Percentiles rank a stretch among this genome's conserved stretches.
These are phyloP conservation scores for Alternaria tenuissima DNA, from an alignment of 2,329 filamentous ascomycete species.

Conservation along the genomic window DNA sequence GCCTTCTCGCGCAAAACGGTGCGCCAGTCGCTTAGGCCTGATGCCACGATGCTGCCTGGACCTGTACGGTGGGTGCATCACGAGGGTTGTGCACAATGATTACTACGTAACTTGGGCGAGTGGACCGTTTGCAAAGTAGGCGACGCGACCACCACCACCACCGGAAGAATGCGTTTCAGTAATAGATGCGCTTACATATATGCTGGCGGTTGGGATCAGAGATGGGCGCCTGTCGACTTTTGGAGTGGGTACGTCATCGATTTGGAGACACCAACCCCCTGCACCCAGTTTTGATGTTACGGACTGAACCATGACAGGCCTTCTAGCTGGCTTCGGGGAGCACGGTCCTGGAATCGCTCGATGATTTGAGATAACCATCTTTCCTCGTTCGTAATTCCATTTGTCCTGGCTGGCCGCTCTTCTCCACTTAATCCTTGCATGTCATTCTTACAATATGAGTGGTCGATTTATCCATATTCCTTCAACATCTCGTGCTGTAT, in stretches of 20 bases:
- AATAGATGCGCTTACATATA: neutral
- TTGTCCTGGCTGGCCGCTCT: neutral
- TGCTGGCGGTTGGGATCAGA: neutral
- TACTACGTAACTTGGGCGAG: slow-evolving; percentile 1
- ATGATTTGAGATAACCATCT: neutral
- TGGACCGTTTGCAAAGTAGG: neutral
- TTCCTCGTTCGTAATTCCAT: slow-evolving; percentile 2
- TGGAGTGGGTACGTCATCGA: slow-evolving; percentile 2
- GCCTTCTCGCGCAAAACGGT: slow-evolving; percentile 16
- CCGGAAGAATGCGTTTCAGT: slow-evolving; percentile 14
- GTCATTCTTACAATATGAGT: slow-evolving; percentile 6
- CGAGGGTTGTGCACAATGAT: slow-evolving; percentile 9
- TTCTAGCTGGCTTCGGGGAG: neutral
- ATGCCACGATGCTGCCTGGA: slow-evolving; percentile 2
- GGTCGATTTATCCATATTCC: slow-evolving; percentile 26
- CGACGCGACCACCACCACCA: neutral
- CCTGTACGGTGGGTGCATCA: slow-evolving; percentile 9
- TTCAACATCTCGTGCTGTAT: slow-evolving; percentile 3
- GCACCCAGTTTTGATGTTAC: slow-evolving; percentile 1
- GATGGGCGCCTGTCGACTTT: neutral
- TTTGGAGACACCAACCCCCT: slow-evolving; percentile 2
- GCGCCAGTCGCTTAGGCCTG: slow-evolving; percentile 22
- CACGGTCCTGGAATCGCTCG: neutral
- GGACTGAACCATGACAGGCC: slow-evolving; percentile 5
- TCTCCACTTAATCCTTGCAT: neutral